A percentile compares a stretch with the other conserved stretches of the same genome.
These are phyloP conservation scores for Ceratobasidium sp. DNA, from an alignment of 1,284 basidiomycete genomes.

Conservation along the genomic window DNA sequence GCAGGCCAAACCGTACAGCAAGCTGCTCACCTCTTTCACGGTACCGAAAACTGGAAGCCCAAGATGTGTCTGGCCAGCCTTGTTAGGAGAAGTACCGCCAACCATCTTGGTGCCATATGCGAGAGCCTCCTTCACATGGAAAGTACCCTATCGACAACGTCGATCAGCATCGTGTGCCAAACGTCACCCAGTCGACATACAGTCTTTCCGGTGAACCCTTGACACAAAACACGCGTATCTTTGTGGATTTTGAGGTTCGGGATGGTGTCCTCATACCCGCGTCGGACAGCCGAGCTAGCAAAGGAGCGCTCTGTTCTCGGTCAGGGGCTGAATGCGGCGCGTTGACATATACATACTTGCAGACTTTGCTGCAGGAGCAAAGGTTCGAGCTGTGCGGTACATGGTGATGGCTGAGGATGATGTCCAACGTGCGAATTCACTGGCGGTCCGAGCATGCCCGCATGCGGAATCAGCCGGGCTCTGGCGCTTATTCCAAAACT, in stretches of 20 bases:
- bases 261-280: slow-evolving; percentile 88
- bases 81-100: slow-evolving; percentile 97
- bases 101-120: slow-evolving; percentile 98
- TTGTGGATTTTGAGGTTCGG: slow-evolving; percentile 93
- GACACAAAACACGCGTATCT: slow-evolving; percentile 93
- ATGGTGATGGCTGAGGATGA: slow-evolving; percentile 30
- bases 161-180: slow-evolving; percentile 35
- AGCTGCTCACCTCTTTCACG: slow-evolving; percentile 86
- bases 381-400: slow-evolving; percentile 30
- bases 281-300: slow-evolving; percentile 75
- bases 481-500: slow-evolving; percentile 19
- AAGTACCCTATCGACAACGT: slow-evolving; percentile 79
- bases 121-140: slow-evolving; percentile 95
- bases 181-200: slow-evolving; percentile 60
- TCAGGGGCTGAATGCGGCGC: background rate
- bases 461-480: slow-evolving; percentile 29
- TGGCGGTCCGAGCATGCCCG: slow-evolving; percentile 36
- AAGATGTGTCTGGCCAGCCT: slow-evolving; percentile 95
- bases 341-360: slow-evolving; percentile 16
- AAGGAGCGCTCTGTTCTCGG: slow-evolving; percentile 59
- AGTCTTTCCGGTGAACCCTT: slow-evolving; percentile 98
- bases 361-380: slow-evolving; percentile 26
- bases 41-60: slow-evolving; percentile 95
- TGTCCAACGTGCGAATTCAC: slow-evolving; percentile 42
- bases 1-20: no score